phyloP scores from a whole-genome alignment of 108 stramenopile species.

The Cylindrotheca fusiformis region DNA sequence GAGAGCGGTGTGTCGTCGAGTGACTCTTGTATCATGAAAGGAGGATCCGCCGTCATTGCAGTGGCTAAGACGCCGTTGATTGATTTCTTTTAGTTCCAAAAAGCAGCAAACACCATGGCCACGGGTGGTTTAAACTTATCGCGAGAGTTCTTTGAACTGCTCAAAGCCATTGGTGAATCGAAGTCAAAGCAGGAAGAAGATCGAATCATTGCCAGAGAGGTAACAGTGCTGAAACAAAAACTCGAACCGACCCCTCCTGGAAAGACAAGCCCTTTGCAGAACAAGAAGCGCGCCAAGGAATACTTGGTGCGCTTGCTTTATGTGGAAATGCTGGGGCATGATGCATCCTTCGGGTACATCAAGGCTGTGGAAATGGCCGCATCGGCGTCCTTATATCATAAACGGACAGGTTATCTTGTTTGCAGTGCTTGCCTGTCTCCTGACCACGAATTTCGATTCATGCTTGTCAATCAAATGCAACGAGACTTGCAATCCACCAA shows the following conservation, averaged over 20 bases:
- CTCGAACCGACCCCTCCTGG: constrained; percentile 57
- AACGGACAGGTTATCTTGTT: constrained; percentile 93
- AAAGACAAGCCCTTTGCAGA: constrained; percentile 40
- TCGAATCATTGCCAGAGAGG: constrained; percentile 93
- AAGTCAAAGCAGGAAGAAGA: constrained; percentile 99
- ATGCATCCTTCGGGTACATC: constrained; percentile 95
- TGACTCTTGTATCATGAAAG: too few species aligned
- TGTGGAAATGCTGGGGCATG: constrained; percentile 99
- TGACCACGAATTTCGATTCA: constrained; percentile 97
- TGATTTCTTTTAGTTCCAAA: background rate
- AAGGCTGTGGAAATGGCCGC: constrained; percentile 96
- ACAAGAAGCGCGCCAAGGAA: constrained; percentile 93
- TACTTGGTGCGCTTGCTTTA: constrained; percentile 97
- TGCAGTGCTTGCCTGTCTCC: constrained; percentile 91
- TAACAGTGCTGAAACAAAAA: constrained; percentile 83
- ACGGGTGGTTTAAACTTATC: constrained; percentile 81
- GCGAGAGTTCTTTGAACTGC: constrained; percentile 98
- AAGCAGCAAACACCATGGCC: constrained; percentile 35
- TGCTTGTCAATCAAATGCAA: constrained; percentile 99
- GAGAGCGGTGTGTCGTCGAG: too few species aligned
- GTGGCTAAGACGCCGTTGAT: too few species aligned
- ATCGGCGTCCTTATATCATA: constrained; percentile 86
- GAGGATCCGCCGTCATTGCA: too few species aligned
- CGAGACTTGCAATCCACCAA: constrained; percentile 91
- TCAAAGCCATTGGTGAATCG: constrained; percentile 99